phyloP scores from a whole-genome alignment of 2,329 filamentous ascomycete genomes.

The Penicillium glabrum region DNA sequence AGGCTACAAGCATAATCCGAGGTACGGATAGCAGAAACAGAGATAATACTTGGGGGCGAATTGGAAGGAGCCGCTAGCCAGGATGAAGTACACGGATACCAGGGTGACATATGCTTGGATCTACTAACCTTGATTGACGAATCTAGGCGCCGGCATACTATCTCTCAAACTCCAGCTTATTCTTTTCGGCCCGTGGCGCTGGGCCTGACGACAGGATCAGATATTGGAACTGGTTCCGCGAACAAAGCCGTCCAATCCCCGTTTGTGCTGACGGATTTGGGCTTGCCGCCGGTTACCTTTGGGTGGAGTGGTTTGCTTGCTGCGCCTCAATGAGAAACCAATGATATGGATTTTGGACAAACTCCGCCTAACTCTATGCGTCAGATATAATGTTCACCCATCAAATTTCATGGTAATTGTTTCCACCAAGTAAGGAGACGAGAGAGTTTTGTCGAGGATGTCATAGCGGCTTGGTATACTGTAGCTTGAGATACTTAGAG shows the following conservation, averaged over 20 bases:
- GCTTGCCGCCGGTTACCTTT: conserved; percentile 8
- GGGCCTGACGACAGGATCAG: not conserved
- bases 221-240: not conserved
- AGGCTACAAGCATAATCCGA: not conserved
- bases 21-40: not conserved
- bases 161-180: not conserved
- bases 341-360: conserved; percentile 2
- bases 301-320: conserved; percentile 1
- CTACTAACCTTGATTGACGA: not conserved
- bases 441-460: not conserved
- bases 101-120: not conserved
- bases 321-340: conserved; percentile 14
- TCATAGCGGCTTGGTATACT: not conserved
- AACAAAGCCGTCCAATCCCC: conserved; percentile 4
- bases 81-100: not conserved
- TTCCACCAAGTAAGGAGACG: not conserved
- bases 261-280: conserved; percentile 4
- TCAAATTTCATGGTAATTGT: not conserved
- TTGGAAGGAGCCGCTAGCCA: not conserved
- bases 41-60: not conserved
- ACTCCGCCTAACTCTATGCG: conserved; percentile 5
- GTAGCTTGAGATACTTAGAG: not conserved
- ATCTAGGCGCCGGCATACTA: not conserved
- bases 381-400: conserved; percentile 1
- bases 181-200: not conserved